Base-by-base conservation (phyloP, 352 stramenopile species). In the Globisporangium acanthophoron region DNA sequence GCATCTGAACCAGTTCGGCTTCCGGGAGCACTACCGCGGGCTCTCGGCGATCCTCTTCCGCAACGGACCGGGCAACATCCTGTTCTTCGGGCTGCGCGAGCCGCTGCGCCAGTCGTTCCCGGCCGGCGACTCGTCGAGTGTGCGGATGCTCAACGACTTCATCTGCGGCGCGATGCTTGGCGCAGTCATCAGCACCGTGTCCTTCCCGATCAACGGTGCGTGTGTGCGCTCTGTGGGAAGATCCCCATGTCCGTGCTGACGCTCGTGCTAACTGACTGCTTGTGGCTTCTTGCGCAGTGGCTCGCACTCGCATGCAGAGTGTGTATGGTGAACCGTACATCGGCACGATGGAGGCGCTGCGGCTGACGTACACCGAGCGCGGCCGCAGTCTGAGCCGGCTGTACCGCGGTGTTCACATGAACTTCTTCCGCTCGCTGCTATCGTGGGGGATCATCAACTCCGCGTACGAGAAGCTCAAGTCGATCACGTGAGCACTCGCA, bases 401-500 rank as follows among this genome's bases (percentile, higher is more conserved):
- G 44, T 96, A 94, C 65, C 85, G 87, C 48, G 87, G 87, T 11
- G 87, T 93, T 3, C 74, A 92, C 62, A 87, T 96, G 70, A 96
- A 96, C 61, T 96, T 93, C 65, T 87, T 88, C 49, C 75, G 87
- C 11, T 93, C 84, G 27, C 66, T 96, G 3, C 54, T 96, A 16
- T 95, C 87, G 16, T 96, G 87, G 87, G 87, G 87, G 11, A 96
- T 96, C 54, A 92, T 96, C 60, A 96, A 96, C 64, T 92, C 81
- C 55, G 82, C 82, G 44, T 96, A 95, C 58, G 87, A 96, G 65
- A 87, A 87, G 60, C 77, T 94, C 46, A 95, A 91, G 69, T 73
- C 77, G 27, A 70, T 90, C 45, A 88, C 77, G 21, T 24, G 21
- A 24, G 21, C 21, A 24, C 21, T 24, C 21, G 21, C 21, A 24